These are phyloP conservation scores for Verticillium longisporum DNA, from an alignment of 2,329 filamentous ascomycete species.

Conservation along the genomic window DNA sequence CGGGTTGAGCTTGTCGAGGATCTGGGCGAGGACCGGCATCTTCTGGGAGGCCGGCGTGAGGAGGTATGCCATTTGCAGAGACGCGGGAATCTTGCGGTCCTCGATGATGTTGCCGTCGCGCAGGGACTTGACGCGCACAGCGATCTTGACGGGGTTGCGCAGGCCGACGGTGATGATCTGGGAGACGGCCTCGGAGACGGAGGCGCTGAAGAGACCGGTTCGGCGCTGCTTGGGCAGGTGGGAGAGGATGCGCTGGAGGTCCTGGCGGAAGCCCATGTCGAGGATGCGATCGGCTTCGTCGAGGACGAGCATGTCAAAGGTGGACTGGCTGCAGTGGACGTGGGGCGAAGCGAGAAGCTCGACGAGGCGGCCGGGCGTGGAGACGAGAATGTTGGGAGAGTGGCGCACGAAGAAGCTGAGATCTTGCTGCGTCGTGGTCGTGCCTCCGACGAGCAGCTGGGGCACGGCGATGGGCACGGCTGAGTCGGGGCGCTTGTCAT, in stretches of 20 bases:
- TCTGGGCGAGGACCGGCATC: conserved; percentile 62
- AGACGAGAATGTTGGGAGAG: conserved; percentile 83
- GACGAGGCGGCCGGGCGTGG: conserved; percentile 82
- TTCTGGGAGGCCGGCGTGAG: conserved; percentile 72
- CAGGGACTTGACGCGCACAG: conserved; percentile 77
- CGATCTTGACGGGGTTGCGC: conserved; percentile 89
- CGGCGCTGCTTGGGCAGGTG: conserved; percentile 86
- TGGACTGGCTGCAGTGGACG: conserved; percentile 80
- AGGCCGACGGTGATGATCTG: conserved; percentile 89
- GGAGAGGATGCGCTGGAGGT: conserved; percentile 77
- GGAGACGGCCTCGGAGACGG: conserved; percentile 89
- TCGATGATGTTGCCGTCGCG: conserved; percentile 59
- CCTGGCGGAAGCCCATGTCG: conserved; percentile 89
- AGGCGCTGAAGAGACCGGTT: conserved; percentile 91
- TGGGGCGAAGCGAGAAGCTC: conserved; percentile 82
- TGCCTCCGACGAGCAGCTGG: conserved; percentile 82
- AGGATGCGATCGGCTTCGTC: conserved; percentile 92
- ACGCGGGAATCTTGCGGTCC: conserved; percentile 84
- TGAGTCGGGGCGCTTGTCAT: conserved; percentile 46
- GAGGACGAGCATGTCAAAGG: conserved; percentile 86
- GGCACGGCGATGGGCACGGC: conserved; percentile 59
- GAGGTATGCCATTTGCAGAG: conserved; percentile 85
- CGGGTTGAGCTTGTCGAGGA: conserved; percentile 64
- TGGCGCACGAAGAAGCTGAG: conserved; percentile 75
- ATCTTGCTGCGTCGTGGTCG: conserved; percentile 74